phyloP scores from a whole-genome alignment of 371 early-diverging fungal genomes.

The Lichtheimia ornata region DNA sequence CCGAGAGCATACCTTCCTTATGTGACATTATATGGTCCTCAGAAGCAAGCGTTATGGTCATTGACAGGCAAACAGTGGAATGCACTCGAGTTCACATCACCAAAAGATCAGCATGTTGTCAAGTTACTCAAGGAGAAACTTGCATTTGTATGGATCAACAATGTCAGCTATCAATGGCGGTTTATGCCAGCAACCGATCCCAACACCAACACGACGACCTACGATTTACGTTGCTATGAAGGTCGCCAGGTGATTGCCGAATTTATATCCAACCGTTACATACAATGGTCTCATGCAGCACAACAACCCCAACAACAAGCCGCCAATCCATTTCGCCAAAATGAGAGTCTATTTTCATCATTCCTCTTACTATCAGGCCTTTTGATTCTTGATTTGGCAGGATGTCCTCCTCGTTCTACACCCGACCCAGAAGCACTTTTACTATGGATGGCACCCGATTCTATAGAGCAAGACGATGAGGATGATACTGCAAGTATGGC shows the following conservation, averaged over 20 bases:
- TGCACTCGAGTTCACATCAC: constrained; percentile 21
- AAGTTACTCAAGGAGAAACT: constrained; percentile 29
- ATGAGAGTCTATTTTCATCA: constrained; percentile 12
- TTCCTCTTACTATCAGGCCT: constrained; percentile 32
- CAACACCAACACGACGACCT: constrained; percentile 13
- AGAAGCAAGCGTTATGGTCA: constrained; percentile 25
- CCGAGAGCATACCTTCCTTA: constrained; percentile 12
- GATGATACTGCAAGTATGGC: constrained; percentile 24
- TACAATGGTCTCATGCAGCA: constrained; percentile 8
- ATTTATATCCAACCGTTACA: constrained; percentile 9
- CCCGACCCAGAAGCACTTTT: too few species aligned
- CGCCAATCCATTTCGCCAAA: constrained; percentile 10
- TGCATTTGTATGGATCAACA: constrained; percentile 17
- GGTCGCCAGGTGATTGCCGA: constrained; percentile 13
- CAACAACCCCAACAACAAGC: constrained; percentile 1
- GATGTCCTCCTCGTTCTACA: too few species aligned
- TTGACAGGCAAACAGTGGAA: constrained; percentile 33
- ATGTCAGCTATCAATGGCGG: constrained; percentile 20
- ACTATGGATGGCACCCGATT: too few species aligned
- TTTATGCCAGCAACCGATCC: constrained; percentile 7
- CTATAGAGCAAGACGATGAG: constrained; percentile 12
- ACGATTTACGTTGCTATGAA: constrained; percentile 11
- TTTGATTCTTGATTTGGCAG: constrained; percentile 20
- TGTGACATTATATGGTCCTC: constrained; percentile 21
- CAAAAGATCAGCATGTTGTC: constrained; percentile 7